Evolutionary conservation across 768 basidiomycete species (phyloP).

Genomic region (Trametes gibbosa): DNA sequence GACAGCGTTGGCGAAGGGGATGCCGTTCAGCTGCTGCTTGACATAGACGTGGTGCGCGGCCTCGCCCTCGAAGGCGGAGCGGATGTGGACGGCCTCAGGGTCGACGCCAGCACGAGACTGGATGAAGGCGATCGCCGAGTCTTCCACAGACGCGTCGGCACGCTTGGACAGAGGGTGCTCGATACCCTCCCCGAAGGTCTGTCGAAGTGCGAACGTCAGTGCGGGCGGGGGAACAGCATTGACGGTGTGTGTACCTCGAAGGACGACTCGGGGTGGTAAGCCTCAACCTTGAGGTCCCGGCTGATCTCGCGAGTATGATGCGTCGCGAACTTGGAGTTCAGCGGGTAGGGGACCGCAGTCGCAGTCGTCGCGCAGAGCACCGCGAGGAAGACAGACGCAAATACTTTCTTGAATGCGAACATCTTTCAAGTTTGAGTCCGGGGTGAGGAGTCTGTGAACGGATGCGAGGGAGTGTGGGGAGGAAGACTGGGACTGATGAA

Average conservation of each 20-base stretch:
- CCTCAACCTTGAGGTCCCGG: conserved; percentile 24
- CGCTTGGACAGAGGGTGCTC: conserved; percentile 28
- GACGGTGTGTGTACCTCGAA: conserved; percentile 21
- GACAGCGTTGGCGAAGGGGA: conserved; percentile 39
- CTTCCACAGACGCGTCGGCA: conserved; percentile 22
- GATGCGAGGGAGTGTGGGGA: conserved; percentile 4
- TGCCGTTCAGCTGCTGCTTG: conserved; percentile 31
- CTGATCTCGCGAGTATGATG: conserved; percentile 26
- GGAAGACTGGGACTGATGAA: conserved; percentile 13
- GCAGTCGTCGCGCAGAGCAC: conserved; percentile 17
- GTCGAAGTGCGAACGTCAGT: neutral
- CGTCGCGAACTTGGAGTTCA: conserved; percentile 24
- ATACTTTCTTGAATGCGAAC: conserved; percentile 19
- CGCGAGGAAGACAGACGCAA: conserved; percentile 18
- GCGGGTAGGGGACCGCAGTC: conserved; percentile 15
- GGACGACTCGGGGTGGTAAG: conserved; percentile 28
- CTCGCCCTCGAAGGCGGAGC: conserved; percentile 22
- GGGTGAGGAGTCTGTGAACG: neutral
- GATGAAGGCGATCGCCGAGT: conserved; percentile 26
- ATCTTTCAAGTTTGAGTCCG: neutral
- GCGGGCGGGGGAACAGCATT: too few species aligned
- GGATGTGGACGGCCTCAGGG: conserved; percentile 16
- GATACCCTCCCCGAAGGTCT: conserved; percentile 29
- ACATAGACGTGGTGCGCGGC: conserved; percentile 22
- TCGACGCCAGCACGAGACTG: conserved; percentile 22